These are phyloP conservation scores for Cytidiella melzeri DNA, from an alignment of 768 basidiomycete species.

Conservation along the genomic window DNA sequence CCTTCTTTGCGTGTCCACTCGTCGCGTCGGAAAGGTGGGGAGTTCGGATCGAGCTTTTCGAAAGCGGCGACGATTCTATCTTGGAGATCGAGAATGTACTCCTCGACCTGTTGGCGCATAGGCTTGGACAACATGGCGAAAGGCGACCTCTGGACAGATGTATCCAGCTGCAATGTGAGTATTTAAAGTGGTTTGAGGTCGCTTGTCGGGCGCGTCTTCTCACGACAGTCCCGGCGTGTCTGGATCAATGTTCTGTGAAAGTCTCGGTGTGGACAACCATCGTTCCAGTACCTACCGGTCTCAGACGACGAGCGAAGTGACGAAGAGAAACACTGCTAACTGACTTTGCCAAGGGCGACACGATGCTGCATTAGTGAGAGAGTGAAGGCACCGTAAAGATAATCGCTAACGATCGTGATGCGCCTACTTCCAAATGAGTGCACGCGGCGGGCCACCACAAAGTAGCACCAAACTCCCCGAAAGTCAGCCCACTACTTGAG, in stretches of 20 bases:
- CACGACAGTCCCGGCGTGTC: background rate
- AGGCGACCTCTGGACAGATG: background rate
- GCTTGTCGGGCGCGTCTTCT: background rate
- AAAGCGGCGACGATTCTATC: constrained; percentile 69
- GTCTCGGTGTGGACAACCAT: background rate
- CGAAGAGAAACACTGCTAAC: background rate
- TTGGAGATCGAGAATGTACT: constrained; percentile 74
- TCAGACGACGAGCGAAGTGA: background rate
- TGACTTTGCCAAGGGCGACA: no score
- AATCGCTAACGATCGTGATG: no score
- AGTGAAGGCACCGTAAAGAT: no score
- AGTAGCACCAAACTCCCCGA: no score
- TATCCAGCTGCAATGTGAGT: background rate
- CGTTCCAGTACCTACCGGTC: background rate
- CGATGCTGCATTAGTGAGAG: no score
- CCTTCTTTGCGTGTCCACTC: constrained; percentile 65
- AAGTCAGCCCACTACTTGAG: no score
- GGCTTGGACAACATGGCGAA: constrained; percentile 15
- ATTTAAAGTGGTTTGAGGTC: background rate
- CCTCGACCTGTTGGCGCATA: constrained; percentile 73
- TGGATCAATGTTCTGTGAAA: background rate
- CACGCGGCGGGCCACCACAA: no score
- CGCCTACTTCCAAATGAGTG: no score
- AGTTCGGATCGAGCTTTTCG: constrained; percentile 70
- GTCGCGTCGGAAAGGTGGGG: constrained; percentile 75